A percentile compares a stretch with the other conserved stretches of the same genome.
Evolutionary conservation across 2,329 filamentous ascomycete genomes (phyloP).

Genomic region (Botrytis deweyae): DNA sequence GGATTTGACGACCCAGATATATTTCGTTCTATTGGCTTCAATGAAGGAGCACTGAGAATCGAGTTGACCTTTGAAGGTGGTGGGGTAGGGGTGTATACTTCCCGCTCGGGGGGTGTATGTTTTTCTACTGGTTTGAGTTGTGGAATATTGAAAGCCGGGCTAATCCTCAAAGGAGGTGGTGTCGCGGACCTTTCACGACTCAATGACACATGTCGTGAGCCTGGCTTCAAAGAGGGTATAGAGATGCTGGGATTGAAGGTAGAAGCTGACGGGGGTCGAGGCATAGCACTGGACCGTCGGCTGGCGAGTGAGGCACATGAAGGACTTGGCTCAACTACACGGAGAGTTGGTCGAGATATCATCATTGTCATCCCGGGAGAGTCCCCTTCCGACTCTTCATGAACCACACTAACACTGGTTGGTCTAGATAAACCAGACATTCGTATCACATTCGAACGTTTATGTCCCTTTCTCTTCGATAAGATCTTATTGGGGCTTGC

Average conservation of each 20-base stretch:
- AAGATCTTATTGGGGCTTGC: constrained; percentile 23
- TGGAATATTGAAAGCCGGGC: constrained; percentile 26
- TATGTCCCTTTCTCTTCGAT: constrained; percentile 32
- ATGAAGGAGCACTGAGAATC: constrained; percentile 22
- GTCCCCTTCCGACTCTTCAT: constrained; percentile 33
- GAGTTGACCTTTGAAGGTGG: constrained; percentile 30
- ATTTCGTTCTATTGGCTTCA: background rate
- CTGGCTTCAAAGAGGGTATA: constrained; percentile 21
- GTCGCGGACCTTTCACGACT: background rate
- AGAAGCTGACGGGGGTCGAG: constrained; percentile 29
- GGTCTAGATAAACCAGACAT: constrained; percentile 33
- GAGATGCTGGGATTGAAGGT: constrained; percentile 32
- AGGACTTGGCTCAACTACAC: constrained; percentile 24
- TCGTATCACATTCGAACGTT: constrained; percentile 31
- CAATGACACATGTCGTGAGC: constrained; percentile 4
- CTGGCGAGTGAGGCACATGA: constrained; percentile 23
- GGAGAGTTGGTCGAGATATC: constrained; percentile 22
- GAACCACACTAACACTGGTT: constrained; percentile 31
- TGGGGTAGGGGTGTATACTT: constrained; percentile 24
- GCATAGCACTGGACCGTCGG: constrained; percentile 9
- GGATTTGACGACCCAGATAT: constrained; percentile 12
- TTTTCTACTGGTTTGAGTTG: constrained; percentile 11
- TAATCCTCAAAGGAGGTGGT: constrained; percentile 30
- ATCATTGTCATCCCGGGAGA: constrained; percentile 20
- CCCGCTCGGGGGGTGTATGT: constrained; percentile 3